These are phyloP conservation scores for Huntiella decipiens DNA, from an alignment of 2,329 filamentous ascomycete species.

Conservation along the genomic window DNA sequence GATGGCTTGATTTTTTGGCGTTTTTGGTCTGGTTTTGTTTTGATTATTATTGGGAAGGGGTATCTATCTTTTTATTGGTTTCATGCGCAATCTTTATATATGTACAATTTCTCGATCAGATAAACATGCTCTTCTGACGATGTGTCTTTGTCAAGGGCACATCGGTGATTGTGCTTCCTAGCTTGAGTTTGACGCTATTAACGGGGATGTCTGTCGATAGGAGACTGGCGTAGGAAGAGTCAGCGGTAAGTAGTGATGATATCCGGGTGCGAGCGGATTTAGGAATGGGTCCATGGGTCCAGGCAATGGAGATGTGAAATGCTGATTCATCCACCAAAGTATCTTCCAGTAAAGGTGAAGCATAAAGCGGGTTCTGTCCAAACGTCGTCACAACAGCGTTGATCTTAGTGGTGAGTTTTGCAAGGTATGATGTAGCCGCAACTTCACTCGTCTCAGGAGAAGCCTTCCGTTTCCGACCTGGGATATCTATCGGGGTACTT, in stretches of 20 bases:
- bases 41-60: background rate
- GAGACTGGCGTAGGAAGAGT: too few relatives aligned
- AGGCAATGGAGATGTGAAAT: slow-evolving; percentile 83
- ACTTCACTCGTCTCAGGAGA: slow-evolving; percentile 17
- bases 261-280: too few relatives aligned
- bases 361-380: background rate
- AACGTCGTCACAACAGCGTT: slow-evolving; percentile 8
- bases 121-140: too few relatives aligned
- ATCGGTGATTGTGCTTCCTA: slow-evolving; percentile 48
- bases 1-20: slow-evolving; percentile 2
- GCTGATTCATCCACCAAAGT: slow-evolving; percentile 21
- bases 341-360: background rate
- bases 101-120: background rate
- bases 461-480: slow-evolving; percentile 1
- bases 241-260: too few relatives aligned
- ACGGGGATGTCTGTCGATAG: slow-evolving; percentile 25
- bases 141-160: slow-evolving; percentile 19
- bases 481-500: background rate
- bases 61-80: background rate
- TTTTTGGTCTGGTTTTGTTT: slow-evolving; percentile 1
- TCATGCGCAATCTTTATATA: background rate
- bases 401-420: too few relatives aligned
- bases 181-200: slow-evolving; percentile 49
- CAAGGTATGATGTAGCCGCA: too few relatives aligned
- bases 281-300: slow-evolving; percentile 29